Conservation (phyloP, 2,329 filamentous ascomycete species). For the Nothomitra cinnamomea region DNA sequence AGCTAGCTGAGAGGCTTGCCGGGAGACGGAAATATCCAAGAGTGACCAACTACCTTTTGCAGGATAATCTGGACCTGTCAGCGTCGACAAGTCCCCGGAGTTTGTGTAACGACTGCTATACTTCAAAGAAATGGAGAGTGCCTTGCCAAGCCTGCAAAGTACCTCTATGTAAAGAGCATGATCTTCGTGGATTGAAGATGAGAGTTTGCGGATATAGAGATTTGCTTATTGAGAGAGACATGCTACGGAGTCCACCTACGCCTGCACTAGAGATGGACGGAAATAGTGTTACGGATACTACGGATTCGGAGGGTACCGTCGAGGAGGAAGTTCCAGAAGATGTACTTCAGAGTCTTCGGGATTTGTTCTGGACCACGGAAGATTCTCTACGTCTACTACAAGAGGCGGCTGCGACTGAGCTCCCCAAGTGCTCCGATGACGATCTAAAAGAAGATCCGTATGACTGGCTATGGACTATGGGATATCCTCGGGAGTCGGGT, state of each 20-base stretch:
- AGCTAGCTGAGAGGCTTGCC: background rate
- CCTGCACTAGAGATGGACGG: background rate
- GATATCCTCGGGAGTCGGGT: background rate
- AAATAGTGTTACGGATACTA: background rate
- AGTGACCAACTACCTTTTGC: constrained; percentile 24
- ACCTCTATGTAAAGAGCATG: constrained; percentile 41
- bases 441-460: background rate
- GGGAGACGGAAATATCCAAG: constrained; percentile 8
- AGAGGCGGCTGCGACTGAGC: background rate
- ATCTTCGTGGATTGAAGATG: constrained; percentile 37
- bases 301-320: constrained; percentile 8
- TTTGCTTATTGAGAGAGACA: constrained; percentile 31
- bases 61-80: constrained; percentile 23
- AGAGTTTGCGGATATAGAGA: constrained; percentile 40
- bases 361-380: background rate
- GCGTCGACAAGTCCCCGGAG: constrained; percentile 35
- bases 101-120: constrained; percentile 39
- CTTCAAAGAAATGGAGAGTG: constrained; percentile 41
- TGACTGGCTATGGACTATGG: background rate
- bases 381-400: background rate
- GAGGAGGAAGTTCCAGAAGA: background rate
- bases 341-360: background rate
- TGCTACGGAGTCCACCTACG: constrained; percentile 17
- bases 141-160: constrained; percentile 39
- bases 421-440: background rate